These are phyloP conservation scores for Loxodes magnus DNA, from an alignment of 73 alveolate species.

Conservation along the genomic window DNA sequence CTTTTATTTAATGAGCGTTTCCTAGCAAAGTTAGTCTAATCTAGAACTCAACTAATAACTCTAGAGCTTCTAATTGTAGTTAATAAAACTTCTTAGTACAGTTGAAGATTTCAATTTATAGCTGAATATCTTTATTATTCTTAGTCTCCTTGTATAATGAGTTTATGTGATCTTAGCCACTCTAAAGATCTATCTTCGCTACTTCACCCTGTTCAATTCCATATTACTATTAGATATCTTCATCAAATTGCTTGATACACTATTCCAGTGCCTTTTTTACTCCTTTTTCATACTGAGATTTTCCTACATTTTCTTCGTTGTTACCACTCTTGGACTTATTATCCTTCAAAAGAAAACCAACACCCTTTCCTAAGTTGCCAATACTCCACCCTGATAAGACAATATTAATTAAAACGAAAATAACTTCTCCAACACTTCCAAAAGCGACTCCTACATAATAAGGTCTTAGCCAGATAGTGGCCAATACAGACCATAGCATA, in stretches of 20 bases:
- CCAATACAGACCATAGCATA: constrained; percentile 31
- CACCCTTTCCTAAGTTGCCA: constrained; percentile 24
- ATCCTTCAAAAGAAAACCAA: not conserved
- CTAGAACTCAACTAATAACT: too few relatives aligned
- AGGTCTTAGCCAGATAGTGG: constrained; percentile 51
- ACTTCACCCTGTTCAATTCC: too few relatives aligned
- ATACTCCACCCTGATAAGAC: constrained; percentile 31
- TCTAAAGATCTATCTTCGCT: too few relatives aligned
- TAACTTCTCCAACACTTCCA: constrained; percentile 28
- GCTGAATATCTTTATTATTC: too few relatives aligned
- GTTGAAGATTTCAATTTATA: too few relatives aligned
- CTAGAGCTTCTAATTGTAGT: too few relatives aligned
- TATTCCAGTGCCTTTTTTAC: not conserved
- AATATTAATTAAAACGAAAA: constrained; percentile 20
- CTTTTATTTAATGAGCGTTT: too few relatives aligned
- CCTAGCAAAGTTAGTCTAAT: too few relatives aligned
- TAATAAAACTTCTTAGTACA: too few relatives aligned
- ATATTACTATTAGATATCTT: not conserved
- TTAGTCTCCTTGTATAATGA: too few relatives aligned
- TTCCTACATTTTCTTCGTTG: constrained; percentile 28
- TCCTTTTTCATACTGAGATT: constrained; percentile 52
- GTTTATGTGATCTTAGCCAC: too few relatives aligned
- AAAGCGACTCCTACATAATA: constrained; percentile 38
- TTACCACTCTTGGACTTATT: constrained; percentile 15
- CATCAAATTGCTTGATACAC: not conserved